phyloP scores from a whole-genome alignment of 306 rosid species.

The Abrus pulchellus region DNA sequence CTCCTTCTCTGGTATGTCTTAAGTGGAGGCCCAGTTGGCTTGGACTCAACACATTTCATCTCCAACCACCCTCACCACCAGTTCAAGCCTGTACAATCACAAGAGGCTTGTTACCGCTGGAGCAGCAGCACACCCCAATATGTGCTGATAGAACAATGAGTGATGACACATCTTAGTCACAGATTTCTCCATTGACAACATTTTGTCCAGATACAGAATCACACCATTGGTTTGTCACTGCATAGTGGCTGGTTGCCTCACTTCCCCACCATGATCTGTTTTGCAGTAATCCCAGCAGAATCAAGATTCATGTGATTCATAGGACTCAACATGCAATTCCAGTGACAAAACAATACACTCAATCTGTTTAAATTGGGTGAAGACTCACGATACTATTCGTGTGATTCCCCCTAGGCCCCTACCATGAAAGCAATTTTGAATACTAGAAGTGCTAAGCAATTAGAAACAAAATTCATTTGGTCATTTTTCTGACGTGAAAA shows the following conservation, averaged over 20 bases:
- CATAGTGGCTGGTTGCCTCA: neutral
- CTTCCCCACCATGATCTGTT: neutral
- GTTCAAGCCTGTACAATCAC: neutral
- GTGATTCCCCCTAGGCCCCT: neutral
- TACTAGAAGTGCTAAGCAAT: neutral
- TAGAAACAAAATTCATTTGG: conserved; percentile 13
- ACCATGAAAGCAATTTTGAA: conserved; percentile 23
- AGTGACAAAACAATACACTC: neutral
- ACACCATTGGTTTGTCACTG: neutral
- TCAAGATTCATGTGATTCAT: neutral
- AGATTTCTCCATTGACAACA: neutral
- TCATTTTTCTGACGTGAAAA: neutral
- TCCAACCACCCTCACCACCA: neutral
- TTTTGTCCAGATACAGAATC: neutral
- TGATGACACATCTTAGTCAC: neutral
- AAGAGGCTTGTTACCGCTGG: neutral
- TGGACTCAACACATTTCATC: neutral
- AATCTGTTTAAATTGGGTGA: neutral
- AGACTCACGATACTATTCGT: neutral
- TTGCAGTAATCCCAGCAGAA: neutral
- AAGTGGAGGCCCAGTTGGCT: too few species aligned
- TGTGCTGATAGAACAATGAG: neutral
- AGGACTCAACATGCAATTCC: neutral
- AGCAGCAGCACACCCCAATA: neutral
- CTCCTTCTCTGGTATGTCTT: too few species aligned